Evolutionary conservation across 2,329 filamentous ascomycete species (phyloP), one percentile per base, ranked within the genome.

Genomic region (Neonectria punicea): DNA sequence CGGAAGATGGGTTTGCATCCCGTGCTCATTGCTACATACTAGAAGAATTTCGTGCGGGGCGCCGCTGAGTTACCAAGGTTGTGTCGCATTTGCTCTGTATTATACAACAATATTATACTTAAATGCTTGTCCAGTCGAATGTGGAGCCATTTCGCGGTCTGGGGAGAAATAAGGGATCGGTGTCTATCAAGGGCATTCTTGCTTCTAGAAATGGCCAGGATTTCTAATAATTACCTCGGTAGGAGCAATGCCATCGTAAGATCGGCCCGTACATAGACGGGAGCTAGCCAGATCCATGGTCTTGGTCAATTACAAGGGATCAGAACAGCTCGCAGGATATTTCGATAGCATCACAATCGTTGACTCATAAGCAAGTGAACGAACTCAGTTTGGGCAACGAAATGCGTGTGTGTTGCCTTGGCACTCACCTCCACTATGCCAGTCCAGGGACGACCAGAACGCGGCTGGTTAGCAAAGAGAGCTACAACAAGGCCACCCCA

Each of bases 11-110:
- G 22, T 22, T 61, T 61, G 41, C 39, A 36, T 54, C 53, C 53
- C 53, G 20, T 56, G 8, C n/a, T 20, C 39, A 20, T 39, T 20
- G 43, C 28, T 34, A 49, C 53, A 44, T 34, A 51, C 28, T 51
- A 51, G 49, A 43, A n/a, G 20, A 41, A 53, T 53, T n/a, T 64
- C 32, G 14, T 34, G 50, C 44, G 43, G 49, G 56, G 50, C 61
- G 34, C 51, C 43, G 54, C 50, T 50, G 46, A 53, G 46, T 44
- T 61, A 49, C 49, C 30, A 36, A 55, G 36, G 44, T 57, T 57
- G 18, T 57, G 36, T 62, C 39, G 46, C 59, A 57, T 62, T 18
- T 62, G 59, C 55, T 59, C 43, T 59, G 61, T 63, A 63, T 41
- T 41, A 63, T 63, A 63, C 47, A 54, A 63, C 34, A 25, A 58